Evolutionary conservation across 2,329 filamentous ascomycete species (phyloP).

Genomic region (Moelleriella libera): DNA sequence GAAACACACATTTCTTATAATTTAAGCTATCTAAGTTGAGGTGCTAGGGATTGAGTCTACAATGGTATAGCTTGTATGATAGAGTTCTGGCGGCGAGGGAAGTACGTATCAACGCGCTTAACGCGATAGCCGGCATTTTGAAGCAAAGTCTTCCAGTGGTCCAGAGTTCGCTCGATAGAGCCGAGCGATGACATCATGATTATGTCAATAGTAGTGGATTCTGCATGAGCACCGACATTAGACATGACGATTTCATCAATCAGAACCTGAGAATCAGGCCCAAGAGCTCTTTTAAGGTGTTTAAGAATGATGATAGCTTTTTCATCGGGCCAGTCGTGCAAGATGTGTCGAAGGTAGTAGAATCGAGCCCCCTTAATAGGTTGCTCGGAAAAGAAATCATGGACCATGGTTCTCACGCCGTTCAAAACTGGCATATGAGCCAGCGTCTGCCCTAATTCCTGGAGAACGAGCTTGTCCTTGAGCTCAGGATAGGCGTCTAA

Average conservation of each 20-base stretch:
- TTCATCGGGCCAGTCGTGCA: slow-evolving; percentile 24
- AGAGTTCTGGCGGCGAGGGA: too few species aligned
- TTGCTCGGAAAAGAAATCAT: slow-evolving; percentile 12
- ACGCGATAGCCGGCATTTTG: neutral
- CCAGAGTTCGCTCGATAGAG: neutral
- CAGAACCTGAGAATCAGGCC: slow-evolving; percentile 16
- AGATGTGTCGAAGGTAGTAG: slow-evolving; percentile 19
- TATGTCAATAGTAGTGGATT: neutral
- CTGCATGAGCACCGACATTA: neutral
- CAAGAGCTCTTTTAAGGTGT: slow-evolving; percentile 18
- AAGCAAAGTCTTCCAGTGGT: neutral
- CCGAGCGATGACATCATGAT: neutral
- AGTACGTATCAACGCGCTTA: too few species aligned
- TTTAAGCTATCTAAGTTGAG: too few species aligned
- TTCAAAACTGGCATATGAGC: neutral
- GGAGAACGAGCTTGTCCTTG: neutral
- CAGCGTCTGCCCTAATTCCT: neutral
- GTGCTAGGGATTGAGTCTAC: too few species aligned
- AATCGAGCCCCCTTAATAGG: slow-evolving; percentile 6
- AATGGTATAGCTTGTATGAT: too few species aligned
- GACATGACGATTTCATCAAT: slow-evolving; percentile 22
- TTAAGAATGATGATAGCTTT: slow-evolving; percentile 14
- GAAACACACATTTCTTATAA: too few species aligned
- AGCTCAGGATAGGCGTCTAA: neutral
- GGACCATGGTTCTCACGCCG: slow-evolving; percentile 5